Base-by-base conservation (phyloP, 192 early-diverging fungal species). In the Gorgonomyces haynaldii region DNA sequence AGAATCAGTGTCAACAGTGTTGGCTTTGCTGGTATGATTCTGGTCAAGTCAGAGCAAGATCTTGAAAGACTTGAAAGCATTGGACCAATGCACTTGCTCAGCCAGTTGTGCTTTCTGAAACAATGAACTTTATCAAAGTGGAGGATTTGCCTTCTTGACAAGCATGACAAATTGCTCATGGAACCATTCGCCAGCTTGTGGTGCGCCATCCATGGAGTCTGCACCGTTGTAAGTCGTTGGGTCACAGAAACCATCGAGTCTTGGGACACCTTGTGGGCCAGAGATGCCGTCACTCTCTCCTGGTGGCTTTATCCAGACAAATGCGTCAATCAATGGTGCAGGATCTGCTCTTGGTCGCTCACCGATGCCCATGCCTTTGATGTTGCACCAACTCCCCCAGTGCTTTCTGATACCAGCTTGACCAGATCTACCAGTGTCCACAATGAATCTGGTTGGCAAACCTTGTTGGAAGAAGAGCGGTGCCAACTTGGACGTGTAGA, bases 121-220 rank as follows among this genome's bases (percentile, higher is more conserved):
- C n/a, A n/a, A n/a, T n/a, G n/a, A n/a, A n/a, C n/a, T n/a, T n/a
- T n/a, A n/a, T n/a, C n/a, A 5, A 23, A 57, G 40, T 29, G 56
- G 37, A 29, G 66, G 66, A 36, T 74, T 74, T 28, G 66, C 66
- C 15, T 67, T 75, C 45, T 67, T 52, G 1, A 67, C 2, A 24
- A 67, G 51, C 65, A 64, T 62, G 10, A 43, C 36, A 37, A 67
- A 67, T 30, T 67, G 42, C 6, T 44, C 65, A 16, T 67, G 38
- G 61, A 74, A 67, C 66, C 70, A 67, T 0, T 35, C 27, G 24
- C 70, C 66, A 32, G 66, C 70, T 37, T 67, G 27, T 24, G 66
- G 66, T 26, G 66, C 66, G 10, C 37, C 32, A n/a, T 44, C 16
- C 22, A 62, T 26, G 22, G 66, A 52, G 43, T 62, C 60, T 0